Conservation (phyloP, 768 basidiomycete species). For the Austroboletus eburneus region DNA sequence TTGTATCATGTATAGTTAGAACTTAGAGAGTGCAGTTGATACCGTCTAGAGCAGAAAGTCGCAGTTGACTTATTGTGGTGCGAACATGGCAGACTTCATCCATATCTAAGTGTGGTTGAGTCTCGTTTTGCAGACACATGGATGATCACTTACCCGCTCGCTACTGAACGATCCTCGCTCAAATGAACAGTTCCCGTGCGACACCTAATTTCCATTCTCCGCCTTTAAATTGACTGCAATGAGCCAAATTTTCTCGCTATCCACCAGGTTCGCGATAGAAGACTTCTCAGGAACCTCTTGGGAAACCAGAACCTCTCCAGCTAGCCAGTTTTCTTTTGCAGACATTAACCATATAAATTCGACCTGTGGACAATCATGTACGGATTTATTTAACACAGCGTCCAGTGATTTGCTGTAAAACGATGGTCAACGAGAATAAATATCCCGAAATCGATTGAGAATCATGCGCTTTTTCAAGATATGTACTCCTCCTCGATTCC, state of each 20-base stretch:
- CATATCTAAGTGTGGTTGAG: slow-evolving; percentile 65
- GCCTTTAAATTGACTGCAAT: slow-evolving; percentile 97
- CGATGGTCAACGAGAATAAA: slow-evolving; percentile 1
- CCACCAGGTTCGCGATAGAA: slow-evolving; percentile 92
- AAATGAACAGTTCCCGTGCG: slow-evolving; percentile 79
- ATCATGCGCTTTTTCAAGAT: slow-evolving; percentile 85
- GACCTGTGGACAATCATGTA: slow-evolving; percentile 89
- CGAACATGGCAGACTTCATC: slow-evolving; percentile 98
- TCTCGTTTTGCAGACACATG: neutral
- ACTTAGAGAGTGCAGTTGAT: slow-evolving; percentile 70
- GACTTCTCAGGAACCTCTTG: slow-evolving; percentile 85
- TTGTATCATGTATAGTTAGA: slow-evolving; percentile 96
- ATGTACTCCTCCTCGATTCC: slow-evolving; percentile 96
- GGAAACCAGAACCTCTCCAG: slow-evolving; percentile 86
- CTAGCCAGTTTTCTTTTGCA: slow-evolving; percentile 95
- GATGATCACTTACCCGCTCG: slow-evolving; percentile 57
- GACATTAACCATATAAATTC: slow-evolving; percentile 98
- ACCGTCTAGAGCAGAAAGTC: slow-evolving; percentile 73
- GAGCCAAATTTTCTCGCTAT: slow-evolving; percentile 96
- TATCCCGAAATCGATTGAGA: slow-evolving; percentile 49
- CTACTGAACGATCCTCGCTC: slow-evolving; percentile 91
- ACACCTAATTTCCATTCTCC: slow-evolving; percentile 90
- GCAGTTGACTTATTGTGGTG: slow-evolving; percentile 79
- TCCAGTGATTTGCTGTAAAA: slow-evolving; percentile 67
- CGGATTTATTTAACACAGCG: slow-evolving; percentile 76